A percentile compares a stretch with the other conserved stretches of the same genome.
Evolutionary conservation across 352 stramenopile species (phyloP).

Genomic region (Globisporangium nodosum): DNA sequence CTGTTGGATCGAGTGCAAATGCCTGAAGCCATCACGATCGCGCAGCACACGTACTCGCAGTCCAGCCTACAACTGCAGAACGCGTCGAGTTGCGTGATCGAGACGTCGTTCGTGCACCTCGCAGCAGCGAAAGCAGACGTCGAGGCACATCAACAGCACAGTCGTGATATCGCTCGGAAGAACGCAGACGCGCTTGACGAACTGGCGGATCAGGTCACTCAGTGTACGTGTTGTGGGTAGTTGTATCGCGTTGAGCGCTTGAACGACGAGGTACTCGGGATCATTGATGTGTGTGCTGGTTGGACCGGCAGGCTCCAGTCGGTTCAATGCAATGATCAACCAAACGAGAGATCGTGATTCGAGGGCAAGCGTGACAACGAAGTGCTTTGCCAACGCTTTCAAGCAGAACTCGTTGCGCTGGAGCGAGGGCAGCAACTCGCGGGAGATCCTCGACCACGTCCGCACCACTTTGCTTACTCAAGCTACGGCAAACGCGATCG

Average conservation of each 20-base stretch:
- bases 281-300: neutral
- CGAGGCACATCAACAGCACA: neutral
- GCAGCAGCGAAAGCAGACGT: neutral
- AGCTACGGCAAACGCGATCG: neutral
- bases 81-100: slow-evolving; percentile 29
- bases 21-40: slow-evolving; percentile 19
- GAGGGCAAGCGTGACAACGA: neutral
- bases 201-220: slow-evolving; percentile 2
- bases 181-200: slow-evolving; percentile 10
- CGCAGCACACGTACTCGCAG: slow-evolving; percentile 25
- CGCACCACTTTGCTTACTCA: slow-evolving; percentile 4
- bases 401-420: neutral
- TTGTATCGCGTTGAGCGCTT: too few relatives aligned
- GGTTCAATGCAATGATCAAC: neutral
- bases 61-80: slow-evolving; percentile 24
- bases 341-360: neutral
- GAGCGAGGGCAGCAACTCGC: neutral
- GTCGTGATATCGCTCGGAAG: neutral
- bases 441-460: slow-evolving; percentile 4
- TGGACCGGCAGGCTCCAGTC: slow-evolving; percentile 1
- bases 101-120: slow-evolving; percentile 2
- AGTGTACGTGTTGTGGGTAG: slow-evolving; percentile 5
- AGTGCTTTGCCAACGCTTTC: slow-evolving; percentile 6
- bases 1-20: slow-evolving; percentile 23
- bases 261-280: neutral